Evolutionary conservation across 805 yeast species (phyloP), one percentile per base, ranked within the genome.

Genomic region (Kodamaea laetipori): DNA sequence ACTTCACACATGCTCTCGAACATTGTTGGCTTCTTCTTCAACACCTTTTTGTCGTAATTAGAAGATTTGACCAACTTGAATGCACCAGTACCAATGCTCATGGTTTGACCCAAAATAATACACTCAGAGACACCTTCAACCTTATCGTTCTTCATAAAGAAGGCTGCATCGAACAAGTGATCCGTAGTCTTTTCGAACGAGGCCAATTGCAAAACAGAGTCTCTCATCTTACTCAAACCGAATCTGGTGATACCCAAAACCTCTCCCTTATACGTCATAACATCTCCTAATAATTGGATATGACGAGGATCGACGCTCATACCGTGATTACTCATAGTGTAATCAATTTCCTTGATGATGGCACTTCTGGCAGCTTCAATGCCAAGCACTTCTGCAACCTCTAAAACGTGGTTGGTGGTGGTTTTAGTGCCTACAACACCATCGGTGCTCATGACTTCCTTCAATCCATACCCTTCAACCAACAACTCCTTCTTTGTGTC

Each of bases 281-380:
- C 98, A 66, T 94, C 99, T 52, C 99, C 99, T 51, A 94, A 72
- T 37, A 94, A 73, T 71, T 94, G 98, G 63, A 95, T 90, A 66
- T 94, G 99, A 75, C 99, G 96, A 48, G 98, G 99, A 75, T 94
- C 99, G 39, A 94, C 97, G 64, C 96, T 88, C 99, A 94, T 94
- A 68, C 99, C 99, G 74, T 94, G 99, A 67, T 90, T 89, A 61
- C 96, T 83, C 99, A 94, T 94, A 43, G 99, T 94, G 61, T 90
- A 90, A 61, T 87, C 96, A 65, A 94, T 94, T 71, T 94, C 99
- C 50, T 82, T 82, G 61, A 94, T 86, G 62, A 94, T 94, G 54
- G 96, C 84, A 0, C 89, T 71, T 63, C 99, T 78, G 1, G 99
- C 99, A 1, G 99, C 99, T 65, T 94, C 99, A 51, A 94, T 95